phyloP scores from a whole-genome alignment of 169 alveolate genomes.

The Eimeria zaria region DNA sequence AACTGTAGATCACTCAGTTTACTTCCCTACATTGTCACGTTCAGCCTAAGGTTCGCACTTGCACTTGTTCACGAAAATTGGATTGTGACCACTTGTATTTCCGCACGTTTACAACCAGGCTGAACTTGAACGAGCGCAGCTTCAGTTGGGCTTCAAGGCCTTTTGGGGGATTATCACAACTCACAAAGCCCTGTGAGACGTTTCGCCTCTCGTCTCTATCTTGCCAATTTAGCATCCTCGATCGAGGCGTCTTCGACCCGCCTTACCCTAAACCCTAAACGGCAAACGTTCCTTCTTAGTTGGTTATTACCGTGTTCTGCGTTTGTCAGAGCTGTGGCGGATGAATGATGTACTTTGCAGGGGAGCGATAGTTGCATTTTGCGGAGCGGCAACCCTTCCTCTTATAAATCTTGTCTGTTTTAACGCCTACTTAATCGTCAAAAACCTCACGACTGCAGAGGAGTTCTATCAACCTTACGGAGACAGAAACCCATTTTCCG shows the following conservation, averaged over 20 bases:
- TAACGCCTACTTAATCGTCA: slow-evolving; percentile 46
- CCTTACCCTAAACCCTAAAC: too few species aligned
- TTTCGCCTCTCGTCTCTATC: neutral
- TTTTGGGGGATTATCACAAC: slow-evolving; percentile 32
- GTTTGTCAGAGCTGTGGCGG: neutral
- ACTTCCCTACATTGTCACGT: neutral
- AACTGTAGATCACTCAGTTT: neutral
- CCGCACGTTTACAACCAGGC: slow-evolving; percentile 7
- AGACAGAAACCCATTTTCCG: slow-evolving; percentile 69
- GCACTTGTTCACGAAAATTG: neutral
- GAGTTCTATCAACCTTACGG: slow-evolving; percentile 53
- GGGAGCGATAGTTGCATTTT: slow-evolving; percentile 38
- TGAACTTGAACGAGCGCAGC: slow-evolving; percentile 68
- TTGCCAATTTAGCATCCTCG: neutral
- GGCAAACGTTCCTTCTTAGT: neutral
- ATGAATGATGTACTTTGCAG: slow-evolving; percentile 19
- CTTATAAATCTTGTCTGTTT: slow-evolving; percentile 40
- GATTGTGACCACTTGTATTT: neutral
- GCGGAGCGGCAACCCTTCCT: slow-evolving; percentile 49
- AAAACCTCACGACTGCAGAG: slow-evolving; percentile 74
- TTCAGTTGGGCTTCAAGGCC: slow-evolving; percentile 12
- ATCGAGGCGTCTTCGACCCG: too few species aligned
- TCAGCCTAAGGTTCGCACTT: neutral
- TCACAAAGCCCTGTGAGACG: slow-evolving; percentile 39
- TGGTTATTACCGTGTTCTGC: neutral